Evolutionary conservation across 202 grass and related monocot species (phyloP).

Genomic region (Eragrostis tef): DNA sequence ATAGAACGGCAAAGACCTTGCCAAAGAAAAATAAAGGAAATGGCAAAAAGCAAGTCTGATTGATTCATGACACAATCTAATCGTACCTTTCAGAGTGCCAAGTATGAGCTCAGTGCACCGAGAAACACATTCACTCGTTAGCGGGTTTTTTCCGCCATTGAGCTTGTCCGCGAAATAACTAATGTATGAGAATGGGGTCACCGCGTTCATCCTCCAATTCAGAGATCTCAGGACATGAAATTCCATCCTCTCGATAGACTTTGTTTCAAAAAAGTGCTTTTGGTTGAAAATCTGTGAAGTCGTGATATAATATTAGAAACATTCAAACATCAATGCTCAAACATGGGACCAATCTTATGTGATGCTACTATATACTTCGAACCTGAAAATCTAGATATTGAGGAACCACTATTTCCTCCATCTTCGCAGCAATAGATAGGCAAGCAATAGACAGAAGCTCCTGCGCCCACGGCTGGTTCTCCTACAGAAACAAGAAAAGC

Average conservation of each 20-base stretch:
- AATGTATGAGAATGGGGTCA: conserved; percentile 60
- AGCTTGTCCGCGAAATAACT: conserved; percentile 50
- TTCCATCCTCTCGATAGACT: conserved; percentile 47
- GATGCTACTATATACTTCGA: not conserved
- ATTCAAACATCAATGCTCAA: not conserved
- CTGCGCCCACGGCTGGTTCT: conserved; percentile 44
- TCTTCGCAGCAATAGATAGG: conserved; percentile 64
- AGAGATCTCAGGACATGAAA: conserved; percentile 43
- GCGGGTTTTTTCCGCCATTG: conserved; percentile 40
- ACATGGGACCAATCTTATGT: not conserved
- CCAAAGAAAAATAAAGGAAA: not conserved
- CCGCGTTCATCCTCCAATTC: conserved; percentile 56
- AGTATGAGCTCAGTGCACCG: conserved; percentile 54
- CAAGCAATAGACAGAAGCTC: conserved; percentile 61
- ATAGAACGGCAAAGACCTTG: not conserved
- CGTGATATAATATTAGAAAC: conserved; percentile 2
- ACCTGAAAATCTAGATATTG: conserved; percentile 54
- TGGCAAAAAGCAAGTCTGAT: not conserved
- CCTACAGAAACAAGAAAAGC: conserved; percentile 41
- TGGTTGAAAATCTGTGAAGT: conserved; percentile 36
- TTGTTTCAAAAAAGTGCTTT: conserved; percentile 42
- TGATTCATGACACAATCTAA: not conserved
- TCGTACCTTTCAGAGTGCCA: conserved; percentile 55
- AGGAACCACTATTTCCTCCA: conserved; percentile 56
- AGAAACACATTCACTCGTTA: conserved; percentile 36